A percentile compares a stretch with the other conserved stretches of the same genome.
phyloP scores from a whole-genome alignment of 805 yeast genomes.

The Candida verbasci region DNA sequence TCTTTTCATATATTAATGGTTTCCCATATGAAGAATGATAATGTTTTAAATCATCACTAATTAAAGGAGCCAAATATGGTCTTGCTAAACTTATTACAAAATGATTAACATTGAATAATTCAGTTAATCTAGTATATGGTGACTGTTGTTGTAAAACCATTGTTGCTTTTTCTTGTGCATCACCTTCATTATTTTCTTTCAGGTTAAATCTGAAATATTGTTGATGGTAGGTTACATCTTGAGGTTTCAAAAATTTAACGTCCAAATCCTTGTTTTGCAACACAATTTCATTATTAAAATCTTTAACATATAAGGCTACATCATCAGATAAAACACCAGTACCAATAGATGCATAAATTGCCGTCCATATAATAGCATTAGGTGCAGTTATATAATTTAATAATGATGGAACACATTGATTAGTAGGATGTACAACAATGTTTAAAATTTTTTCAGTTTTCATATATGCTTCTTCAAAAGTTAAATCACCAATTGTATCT shows the following conservation, averaged over 20 bases:
- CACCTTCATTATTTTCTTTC: constrained; percentile 13
- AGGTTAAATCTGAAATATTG: constrained; percentile 30
- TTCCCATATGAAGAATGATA: constrained; percentile 40
- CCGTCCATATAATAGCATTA: constrained; percentile 84
- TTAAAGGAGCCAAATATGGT: constrained; percentile 88
- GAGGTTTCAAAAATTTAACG: constrained; percentile 39
- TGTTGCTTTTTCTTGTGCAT: constrained; percentile 11
- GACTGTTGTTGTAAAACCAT: constrained; percentile 24
- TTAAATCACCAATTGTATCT: constrained; percentile 70
- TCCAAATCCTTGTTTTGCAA: constrained; percentile 42
- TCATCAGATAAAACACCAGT: constrained; percentile 59
- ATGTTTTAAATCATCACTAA: constrained; percentile 79
- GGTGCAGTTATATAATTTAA: constrained; percentile 92
- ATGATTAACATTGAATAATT: constrained; percentile 91
- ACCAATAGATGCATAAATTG: constrained; percentile 81
- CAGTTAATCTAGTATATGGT: constrained; percentile 86
- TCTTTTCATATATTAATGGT: constrained; percentile 15
- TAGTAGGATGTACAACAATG: constrained; percentile 79
- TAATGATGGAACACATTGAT: constrained; percentile 63
- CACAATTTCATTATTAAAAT: constrained; percentile 56
- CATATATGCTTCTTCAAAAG: constrained; percentile 90
- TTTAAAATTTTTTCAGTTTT: constrained; percentile 76
- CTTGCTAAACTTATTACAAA: constrained; percentile 88
- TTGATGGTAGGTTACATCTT: constrained; percentile 44
- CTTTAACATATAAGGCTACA: constrained; percentile 56